Percentiles rank a stretch among this genome's conserved stretches.
These are phyloP conservation scores for Saraca asoca DNA, from an alignment of 331 rosid genomes.

Conservation along the genomic window DNA sequence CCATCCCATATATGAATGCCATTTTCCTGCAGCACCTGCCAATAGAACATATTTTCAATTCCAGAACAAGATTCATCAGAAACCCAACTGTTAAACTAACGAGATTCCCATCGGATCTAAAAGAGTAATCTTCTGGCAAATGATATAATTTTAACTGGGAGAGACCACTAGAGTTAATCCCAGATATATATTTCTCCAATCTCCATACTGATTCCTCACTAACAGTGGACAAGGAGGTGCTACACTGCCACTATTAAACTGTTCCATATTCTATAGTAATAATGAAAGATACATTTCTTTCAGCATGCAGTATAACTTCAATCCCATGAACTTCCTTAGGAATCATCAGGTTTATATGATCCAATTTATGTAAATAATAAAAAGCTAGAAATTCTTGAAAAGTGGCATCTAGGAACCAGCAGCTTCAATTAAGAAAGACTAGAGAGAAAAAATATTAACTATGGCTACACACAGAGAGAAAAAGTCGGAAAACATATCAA, in stretches of 20 bases:
- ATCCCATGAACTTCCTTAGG: slow-evolving; percentile 10
- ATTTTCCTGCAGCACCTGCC: slow-evolving; percentile 86
- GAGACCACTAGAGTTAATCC: neutral
- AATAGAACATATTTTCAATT: slow-evolving; percentile 29
- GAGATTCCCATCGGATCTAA: slow-evolving; percentile 17
- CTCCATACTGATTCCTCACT: neutral
- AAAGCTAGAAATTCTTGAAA: neutral
- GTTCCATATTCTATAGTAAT: neutral
- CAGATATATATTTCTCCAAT: slow-evolving; percentile 1
- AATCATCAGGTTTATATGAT: neutral
- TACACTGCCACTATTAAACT: slow-evolving; percentile 5
- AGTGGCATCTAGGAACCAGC: slow-evolving; percentile 20
- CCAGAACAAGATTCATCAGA: slow-evolving; percentile 1
- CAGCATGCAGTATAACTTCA: neutral
- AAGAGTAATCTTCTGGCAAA: slow-evolving; percentile 2
- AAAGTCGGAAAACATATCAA: slow-evolving; percentile 26
- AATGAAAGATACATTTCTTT: neutral
- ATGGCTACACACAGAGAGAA: neutral
- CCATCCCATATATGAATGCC: slow-evolving; percentile 96
- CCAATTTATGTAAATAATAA: slow-evolving; percentile 1
- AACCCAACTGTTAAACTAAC: slow-evolving; percentile 18
- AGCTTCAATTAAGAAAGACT: neutral
- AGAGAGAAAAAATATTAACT: too few species aligned
- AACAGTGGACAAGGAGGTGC: slow-evolving; percentile 23
- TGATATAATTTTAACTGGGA: neutral